These are phyloP conservation scores for Scopulariopsis brevicaulis DNA, from an alignment of 2,329 filamentous ascomycete genomes.

Conservation along the genomic window DNA sequence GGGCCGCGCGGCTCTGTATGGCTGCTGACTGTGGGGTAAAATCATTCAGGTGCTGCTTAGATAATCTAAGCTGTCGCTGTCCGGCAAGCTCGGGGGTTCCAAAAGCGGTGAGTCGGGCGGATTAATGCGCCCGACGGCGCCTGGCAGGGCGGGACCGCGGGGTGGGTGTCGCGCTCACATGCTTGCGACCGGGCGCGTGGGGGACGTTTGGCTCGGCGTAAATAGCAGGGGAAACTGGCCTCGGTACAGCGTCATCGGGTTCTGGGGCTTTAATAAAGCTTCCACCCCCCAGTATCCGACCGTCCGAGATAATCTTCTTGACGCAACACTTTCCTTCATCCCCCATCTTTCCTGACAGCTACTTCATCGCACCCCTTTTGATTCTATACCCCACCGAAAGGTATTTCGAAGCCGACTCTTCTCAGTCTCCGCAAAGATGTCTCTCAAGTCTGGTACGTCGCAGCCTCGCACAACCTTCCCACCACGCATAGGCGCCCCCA, in stretches of 20 bases:
- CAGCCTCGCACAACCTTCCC: not conserved
- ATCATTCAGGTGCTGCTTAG: not conserved
- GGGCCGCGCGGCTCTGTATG: too few relatives aligned
- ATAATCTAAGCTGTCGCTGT: not conserved
- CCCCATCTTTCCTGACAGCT: too few relatives aligned
- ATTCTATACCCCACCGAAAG: too few relatives aligned
- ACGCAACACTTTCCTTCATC: not conserved
- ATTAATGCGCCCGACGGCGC: not conserved
- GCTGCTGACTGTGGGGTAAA: not conserved
- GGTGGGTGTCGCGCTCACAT: not conserved
- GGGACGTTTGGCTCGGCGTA: not conserved
- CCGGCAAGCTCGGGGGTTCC: not conserved
- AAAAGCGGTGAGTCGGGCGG: not conserved
- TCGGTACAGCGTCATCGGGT: not conserved
- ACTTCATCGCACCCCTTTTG: too few relatives aligned
- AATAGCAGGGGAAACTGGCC: not conserved
- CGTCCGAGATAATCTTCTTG: not conserved
- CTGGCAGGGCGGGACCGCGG: not conserved
- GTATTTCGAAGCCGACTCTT: not conserved
- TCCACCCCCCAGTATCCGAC: not conserved
- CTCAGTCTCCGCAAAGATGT: not conserved
- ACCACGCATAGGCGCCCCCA: too few relatives aligned
- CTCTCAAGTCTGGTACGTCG: conserved; percentile 3
- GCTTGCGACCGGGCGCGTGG: not conserved
- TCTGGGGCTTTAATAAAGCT: not conserved